A percentile compares a stretch with the other conserved stretches of the same genome.
Conservation (phyloP, 352 stramenopile species). For the Globisporangium polare region DNA sequence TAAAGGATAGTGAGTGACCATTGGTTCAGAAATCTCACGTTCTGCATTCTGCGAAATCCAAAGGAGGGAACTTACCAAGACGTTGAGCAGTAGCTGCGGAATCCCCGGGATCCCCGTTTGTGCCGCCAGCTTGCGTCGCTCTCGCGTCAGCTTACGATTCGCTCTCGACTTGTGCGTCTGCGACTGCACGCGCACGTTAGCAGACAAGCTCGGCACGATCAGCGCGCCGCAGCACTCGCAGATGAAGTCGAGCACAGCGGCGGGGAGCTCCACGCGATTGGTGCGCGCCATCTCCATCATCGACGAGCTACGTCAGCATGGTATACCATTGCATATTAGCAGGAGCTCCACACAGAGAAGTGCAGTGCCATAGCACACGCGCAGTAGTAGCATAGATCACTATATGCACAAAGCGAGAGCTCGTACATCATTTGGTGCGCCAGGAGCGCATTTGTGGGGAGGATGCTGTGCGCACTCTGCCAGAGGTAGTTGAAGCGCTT, state of each 20-base stretch:
- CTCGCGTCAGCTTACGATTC: constrained; percentile 50
- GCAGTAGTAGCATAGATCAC: too few relatives aligned
- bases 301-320: constrained; percentile 23
- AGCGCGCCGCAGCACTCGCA: constrained; percentile 62
- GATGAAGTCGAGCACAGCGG: constrained; percentile 53
- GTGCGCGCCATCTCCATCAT: constrained; percentile 49
- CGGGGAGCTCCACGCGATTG: constrained; percentile 33
- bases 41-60: too few relatives aligned
- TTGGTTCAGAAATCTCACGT: too few relatives aligned
- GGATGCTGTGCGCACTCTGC: constrained; percentile 42
- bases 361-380: neutral
- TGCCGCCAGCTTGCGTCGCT: constrained; percentile 19
- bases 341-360: neutral
- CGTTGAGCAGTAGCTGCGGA: constrained; percentile 27
- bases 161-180: constrained; percentile 28
- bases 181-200: constrained; percentile 45
- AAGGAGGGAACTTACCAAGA: constrained; percentile 24
- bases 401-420: neutral
- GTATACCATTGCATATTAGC: neutral
- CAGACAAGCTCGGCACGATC: constrained; percentile 54
- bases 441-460: constrained; percentile 30
- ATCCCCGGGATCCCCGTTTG: constrained; percentile 9
- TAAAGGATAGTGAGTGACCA: too few relatives aligned
- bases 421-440: constrained; percentile 56
- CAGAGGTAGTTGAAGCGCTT: constrained; percentile 70